These are phyloP conservation scores for Exophiala aquamarina DNA, from an alignment of 2,329 filamentous ascomycete genomes.

Conservation along the genomic window DNA sequence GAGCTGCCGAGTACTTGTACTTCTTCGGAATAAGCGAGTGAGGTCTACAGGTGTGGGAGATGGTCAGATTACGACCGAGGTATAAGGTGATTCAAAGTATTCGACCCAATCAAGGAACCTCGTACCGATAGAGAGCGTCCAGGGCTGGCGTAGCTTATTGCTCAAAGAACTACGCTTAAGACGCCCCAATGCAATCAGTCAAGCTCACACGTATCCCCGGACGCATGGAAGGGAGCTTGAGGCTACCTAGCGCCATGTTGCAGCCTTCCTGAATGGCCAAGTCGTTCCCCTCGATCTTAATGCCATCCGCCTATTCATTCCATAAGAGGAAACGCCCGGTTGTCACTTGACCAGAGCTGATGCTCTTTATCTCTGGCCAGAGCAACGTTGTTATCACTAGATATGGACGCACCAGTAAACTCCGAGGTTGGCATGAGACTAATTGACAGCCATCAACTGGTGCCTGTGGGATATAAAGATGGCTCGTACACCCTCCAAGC, in stretches of 20 bases:
- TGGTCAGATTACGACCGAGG: too few relatives aligned
- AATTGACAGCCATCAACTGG: not conserved
- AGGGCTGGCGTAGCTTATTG: too few relatives aligned
- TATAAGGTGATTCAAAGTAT: too few relatives aligned
- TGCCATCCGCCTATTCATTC: conserved; percentile 14
- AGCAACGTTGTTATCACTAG: conserved; percentile 15
- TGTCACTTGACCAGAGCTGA: conserved; percentile 13
- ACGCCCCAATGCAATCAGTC: too few relatives aligned
- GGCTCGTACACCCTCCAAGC: not conserved
- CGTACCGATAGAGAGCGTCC: too few relatives aligned
- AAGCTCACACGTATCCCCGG: too few relatives aligned
- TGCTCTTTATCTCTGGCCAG: conserved; percentile 15
- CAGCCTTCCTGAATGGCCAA: not conserved
- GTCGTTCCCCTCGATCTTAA: not conserved
- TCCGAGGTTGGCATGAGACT: not conserved
- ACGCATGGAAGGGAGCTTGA: not conserved
- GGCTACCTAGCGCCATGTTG: not conserved
- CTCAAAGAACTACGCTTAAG: too few relatives aligned
- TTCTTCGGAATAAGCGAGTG: too few relatives aligned
- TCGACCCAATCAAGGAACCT: not conserved
- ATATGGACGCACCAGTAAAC: not conserved
- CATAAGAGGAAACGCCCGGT: conserved; percentile 13
- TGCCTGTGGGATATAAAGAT: conserved; percentile 18
- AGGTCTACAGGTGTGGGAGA: too few relatives aligned
- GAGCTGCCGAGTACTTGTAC: too few relatives aligned